Evolutionary conservation across 345 rosid genomes (phyloP).

Genomic region (Citrus hindsii): DNA sequence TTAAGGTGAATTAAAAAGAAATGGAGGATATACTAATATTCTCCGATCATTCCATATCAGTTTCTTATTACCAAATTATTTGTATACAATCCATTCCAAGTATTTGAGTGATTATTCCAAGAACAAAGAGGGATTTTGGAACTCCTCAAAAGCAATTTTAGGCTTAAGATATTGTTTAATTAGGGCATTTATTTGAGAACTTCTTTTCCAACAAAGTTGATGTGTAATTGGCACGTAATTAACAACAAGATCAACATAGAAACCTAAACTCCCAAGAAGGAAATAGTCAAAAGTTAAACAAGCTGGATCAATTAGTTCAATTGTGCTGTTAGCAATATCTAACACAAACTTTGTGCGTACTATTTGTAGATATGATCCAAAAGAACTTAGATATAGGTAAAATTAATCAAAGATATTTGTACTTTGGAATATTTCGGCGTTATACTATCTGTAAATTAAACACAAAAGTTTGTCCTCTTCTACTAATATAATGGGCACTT

Average conservation of each 20-base stretch:
- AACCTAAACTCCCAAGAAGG: not conserved
- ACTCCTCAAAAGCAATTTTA: not conserved
- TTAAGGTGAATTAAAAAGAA: too few species aligned
- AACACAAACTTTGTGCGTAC: not conserved
- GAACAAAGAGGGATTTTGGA: too few species aligned
- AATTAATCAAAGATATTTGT: not conserved
- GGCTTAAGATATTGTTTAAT: not conserved
- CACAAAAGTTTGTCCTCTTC: constrained; percentile 16
- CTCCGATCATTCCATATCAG: too few species aligned
- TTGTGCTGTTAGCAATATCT: not conserved
- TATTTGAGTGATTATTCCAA: too few species aligned
- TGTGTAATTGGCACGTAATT: not conserved
- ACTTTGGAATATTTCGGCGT: not conserved
- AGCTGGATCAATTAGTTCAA: not conserved
- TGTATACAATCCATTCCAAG: too few species aligned
- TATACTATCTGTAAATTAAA: not conserved
- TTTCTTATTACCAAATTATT: too few species aligned
- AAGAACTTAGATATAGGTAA: not conserved
- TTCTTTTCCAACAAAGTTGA: not conserved
- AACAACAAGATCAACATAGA: not conserved
- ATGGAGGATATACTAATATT: too few species aligned
- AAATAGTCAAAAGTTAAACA: constrained; percentile 1
- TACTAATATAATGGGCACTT: constrained; percentile 13
- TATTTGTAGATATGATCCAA: not conserved
- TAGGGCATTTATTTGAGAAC: not conserved